These are phyloP conservation scores for Debaryomyces robertsiae DNA, from an alignment of 1,139 yeast species.

Conservation along the genomic window DNA sequence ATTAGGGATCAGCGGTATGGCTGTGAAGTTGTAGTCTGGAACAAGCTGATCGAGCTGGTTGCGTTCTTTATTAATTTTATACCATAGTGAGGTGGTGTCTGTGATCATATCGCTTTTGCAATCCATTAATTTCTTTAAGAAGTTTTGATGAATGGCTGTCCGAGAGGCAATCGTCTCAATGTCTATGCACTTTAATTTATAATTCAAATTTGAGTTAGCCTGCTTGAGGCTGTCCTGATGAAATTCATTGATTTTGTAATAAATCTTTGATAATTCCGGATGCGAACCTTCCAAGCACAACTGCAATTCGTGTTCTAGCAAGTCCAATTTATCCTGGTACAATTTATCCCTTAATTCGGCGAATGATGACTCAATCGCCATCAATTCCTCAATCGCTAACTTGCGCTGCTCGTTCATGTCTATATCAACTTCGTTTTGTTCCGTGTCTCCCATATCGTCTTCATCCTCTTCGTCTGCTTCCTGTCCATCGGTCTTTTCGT, in stretches of 20 bases:
- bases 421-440: slow-evolving; percentile 35
- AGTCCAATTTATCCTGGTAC: slow-evolving; percentile 71
- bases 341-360: slow-evolving; percentile 81
- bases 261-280: slow-evolving; percentile 72
- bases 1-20: slow-evolving; percentile 36
- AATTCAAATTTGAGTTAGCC: slow-evolving; percentile 69
- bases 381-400: slow-evolving; percentile 68
- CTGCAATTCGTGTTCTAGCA: slow-evolving; percentile 79
- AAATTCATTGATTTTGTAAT: slow-evolving; percentile 69
- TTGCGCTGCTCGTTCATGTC: slow-evolving; percentile 55
- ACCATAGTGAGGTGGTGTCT: slow-evolving; percentile 86
- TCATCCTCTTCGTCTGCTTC: slow-evolving; percentile 22
- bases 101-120: slow-evolving; percentile 65
- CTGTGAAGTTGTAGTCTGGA: slow-evolving; percentile 43
- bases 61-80: slow-evolving; percentile 86
- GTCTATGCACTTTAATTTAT: slow-evolving; percentile 74
- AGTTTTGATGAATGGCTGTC: slow-evolving; percentile 84
- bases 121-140: slow-evolving; percentile 68
- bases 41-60: slow-evolving; percentile 78
- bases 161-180: slow-evolving; percentile 80
- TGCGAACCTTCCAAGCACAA: slow-evolving; percentile 89
- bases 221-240: slow-evolving; percentile 69
- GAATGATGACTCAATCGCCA: slow-evolving; percentile 80
- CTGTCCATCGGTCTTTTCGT: slow-evolving; percentile 19
- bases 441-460: slow-evolving; percentile 28